A percentile compares a stretch with the other conserved stretches of the same genome.
These are phyloP conservation scores for Hyaloperonospora brassicae DNA, from an alignment of 352 stramenopile genomes.

Conservation along the genomic window DNA sequence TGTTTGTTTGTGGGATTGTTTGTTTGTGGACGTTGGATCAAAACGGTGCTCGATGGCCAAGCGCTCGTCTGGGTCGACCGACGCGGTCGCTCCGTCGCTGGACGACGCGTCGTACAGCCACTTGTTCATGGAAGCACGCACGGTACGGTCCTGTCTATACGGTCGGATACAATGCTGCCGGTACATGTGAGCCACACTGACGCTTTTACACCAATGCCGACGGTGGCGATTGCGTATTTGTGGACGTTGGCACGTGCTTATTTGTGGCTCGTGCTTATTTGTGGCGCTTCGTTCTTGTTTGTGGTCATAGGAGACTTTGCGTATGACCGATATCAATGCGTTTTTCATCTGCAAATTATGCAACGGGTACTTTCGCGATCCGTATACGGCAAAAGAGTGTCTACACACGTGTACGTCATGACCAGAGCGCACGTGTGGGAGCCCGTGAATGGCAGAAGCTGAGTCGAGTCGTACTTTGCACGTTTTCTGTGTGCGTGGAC, in stretches of 20 bases:
- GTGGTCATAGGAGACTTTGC: slow-evolving; percentile 31
- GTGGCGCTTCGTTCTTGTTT: too few relatives aligned
- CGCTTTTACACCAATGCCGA: too few relatives aligned
- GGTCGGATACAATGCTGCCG: neutral
- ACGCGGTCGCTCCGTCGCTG: slow-evolving; percentile 13
- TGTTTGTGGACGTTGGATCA: too few relatives aligned
- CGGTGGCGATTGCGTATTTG: neutral
- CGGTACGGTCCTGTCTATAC: slow-evolving; percentile 11
- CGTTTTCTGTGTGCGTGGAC: neutral
- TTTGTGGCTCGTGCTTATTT: slow-evolving; percentile 9
- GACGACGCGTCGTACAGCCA: slow-evolving; percentile 22
- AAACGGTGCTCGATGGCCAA: slow-evolving; percentile 6
- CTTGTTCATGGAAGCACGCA: slow-evolving; percentile 34
- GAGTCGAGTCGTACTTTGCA: neutral
- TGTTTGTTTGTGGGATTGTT: too few relatives aligned
- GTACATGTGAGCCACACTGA: too few relatives aligned
- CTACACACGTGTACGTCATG: slow-evolving; percentile 58
- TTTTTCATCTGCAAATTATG: slow-evolving; percentile 64
- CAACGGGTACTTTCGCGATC: slow-evolving; percentile 56
- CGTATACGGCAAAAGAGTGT: slow-evolving; percentile 73
- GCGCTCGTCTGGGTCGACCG: slow-evolving; percentile 8
- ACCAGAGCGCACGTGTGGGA: too few relatives aligned
- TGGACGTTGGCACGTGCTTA: neutral
- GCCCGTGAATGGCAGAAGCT: neutral
- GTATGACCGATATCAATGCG: slow-evolving; percentile 39